These are phyloP conservation scores for Carnegiea gigantea DNA, from an alignment of 179 eudicot genomes.

Conservation along the genomic window DNA sequence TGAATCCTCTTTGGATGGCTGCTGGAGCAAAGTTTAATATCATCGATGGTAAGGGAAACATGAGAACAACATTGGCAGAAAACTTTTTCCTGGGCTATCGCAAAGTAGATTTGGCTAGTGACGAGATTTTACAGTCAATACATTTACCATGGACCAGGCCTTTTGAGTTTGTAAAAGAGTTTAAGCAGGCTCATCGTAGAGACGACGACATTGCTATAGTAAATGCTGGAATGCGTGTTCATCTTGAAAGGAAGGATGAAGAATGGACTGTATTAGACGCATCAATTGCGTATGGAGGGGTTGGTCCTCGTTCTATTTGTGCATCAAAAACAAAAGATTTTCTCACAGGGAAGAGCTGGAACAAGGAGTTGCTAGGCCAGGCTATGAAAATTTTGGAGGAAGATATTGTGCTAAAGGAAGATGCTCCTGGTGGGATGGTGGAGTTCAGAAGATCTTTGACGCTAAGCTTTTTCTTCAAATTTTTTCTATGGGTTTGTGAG, in stretches of 20 bases:
- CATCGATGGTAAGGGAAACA: constrained; percentile 67
- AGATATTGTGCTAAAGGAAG: constrained; percentile 72
- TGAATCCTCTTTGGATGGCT: constrained; percentile 99
- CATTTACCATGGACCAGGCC: constrained; percentile 84
- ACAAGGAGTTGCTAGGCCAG: constrained; percentile 53
- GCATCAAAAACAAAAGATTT: constrained; percentile 64
- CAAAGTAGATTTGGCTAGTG: constrained; percentile 70
- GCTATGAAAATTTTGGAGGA: constrained; percentile 63
- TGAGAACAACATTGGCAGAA: constrained; percentile 62
- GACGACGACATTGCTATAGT: constrained; percentile 99
- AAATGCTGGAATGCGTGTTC: constrained; percentile 95
- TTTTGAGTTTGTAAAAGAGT: constrained; percentile 83
- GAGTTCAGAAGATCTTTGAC: constrained; percentile 89
- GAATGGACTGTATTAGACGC: constrained; percentile 88
- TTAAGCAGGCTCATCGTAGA: constrained; percentile 97
- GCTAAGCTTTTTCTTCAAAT: constrained; percentile 90
- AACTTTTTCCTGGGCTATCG: constrained; percentile 89
- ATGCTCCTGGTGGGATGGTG: constrained; percentile 99
- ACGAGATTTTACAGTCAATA: constrained; percentile 80
- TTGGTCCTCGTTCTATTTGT: constrained; percentile 73
- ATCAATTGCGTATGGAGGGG: constrained; percentile 95
- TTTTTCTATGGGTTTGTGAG: constrained; percentile 73
- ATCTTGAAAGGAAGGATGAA: constrained; percentile 56
- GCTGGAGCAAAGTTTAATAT: constrained; percentile 81
- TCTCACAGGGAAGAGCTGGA: constrained; percentile 79